phyloP scores from a whole-genome alignment of 169 alveolate genomes.

The Perkinsus chesapeaki region DNA sequence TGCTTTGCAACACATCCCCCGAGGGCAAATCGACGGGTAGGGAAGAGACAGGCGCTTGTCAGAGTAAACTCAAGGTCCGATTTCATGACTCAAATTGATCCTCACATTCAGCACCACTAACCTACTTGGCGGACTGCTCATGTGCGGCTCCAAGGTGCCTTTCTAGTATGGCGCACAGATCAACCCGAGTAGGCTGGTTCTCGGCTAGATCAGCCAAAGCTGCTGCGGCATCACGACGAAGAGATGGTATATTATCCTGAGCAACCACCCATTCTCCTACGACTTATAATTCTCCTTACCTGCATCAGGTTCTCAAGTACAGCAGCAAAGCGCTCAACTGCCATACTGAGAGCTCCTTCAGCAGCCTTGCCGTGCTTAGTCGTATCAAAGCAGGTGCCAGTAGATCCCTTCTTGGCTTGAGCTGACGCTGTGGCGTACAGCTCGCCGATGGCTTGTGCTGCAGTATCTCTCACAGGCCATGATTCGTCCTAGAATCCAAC shows the following conservation, averaged over 20 bases:
- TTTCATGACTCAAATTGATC: too few relatives aligned
- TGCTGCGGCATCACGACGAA: background rate
- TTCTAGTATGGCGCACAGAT: background rate
- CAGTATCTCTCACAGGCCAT: background rate
- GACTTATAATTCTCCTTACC: background rate
- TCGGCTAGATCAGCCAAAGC: background rate
- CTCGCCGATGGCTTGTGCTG: background rate
- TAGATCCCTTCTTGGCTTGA: background rate
- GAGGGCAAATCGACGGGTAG: too few relatives aligned
- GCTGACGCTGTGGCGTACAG: background rate
- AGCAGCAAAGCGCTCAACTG: background rate
- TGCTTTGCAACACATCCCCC: too few relatives aligned
- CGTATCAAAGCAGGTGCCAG: background rate
- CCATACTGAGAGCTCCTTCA: background rate
- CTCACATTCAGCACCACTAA: background rate
- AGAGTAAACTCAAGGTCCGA: too few relatives aligned
- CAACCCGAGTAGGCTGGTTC: background rate
- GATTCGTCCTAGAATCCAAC: background rate
- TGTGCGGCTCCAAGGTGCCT: background rate
- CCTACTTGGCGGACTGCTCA: background rate
- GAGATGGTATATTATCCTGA: background rate
- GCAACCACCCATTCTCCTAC: background rate
- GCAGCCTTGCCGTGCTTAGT: background rate
- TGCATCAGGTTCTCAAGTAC: background rate
- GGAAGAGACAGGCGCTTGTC: too few relatives aligned